A percentile compares a stretch with the other conserved stretches of the same genome.
Conservation (phyloP, 345 rosid genomes). For the sweet orange (Citrus sinensis) region DNA sequence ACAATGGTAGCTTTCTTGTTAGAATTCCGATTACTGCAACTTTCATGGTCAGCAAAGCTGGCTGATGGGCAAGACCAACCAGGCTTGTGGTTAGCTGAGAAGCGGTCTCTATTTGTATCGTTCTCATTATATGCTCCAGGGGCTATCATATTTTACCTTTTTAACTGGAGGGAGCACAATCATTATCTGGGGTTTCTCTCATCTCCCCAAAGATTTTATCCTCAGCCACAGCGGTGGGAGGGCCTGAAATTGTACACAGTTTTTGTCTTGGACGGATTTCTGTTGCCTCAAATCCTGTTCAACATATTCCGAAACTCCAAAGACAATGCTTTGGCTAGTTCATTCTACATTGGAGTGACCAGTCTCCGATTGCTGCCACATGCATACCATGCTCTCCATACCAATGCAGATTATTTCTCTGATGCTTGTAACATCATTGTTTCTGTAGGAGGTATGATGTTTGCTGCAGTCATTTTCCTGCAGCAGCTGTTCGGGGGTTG, state of each 20-base stretch:
- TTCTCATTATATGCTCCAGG: conserved; percentile 33
- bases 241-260: conserved; percentile 41
- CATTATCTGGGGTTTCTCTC: neutral
- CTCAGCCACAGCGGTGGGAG: conserved; percentile 6
- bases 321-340: conserved; percentile 28
- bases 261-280: conserved; percentile 42
- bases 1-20: conserved; percentile 47
- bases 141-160: conserved; percentile 30
- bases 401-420: conserved; percentile 28
- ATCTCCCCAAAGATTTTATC: neutral
- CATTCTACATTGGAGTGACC: conserved; percentile 42
- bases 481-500: conserved; percentile 49
- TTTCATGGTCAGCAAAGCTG: conserved; percentile 35
- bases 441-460: conserved; percentile 20
- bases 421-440: conserved; percentile 40
- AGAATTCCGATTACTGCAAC: conserved; percentile 43
- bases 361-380: conserved; percentile 40
- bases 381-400: conserved; percentile 29
- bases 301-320: conserved; percentile 36
- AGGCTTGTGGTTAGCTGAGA: conserved; percentile 40
- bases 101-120: conserved; percentile 24
- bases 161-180: conserved; percentile 11
- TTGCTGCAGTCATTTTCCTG: conserved; percentile 35
- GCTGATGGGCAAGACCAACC: conserved; percentile 12
- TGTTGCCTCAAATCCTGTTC: conserved; percentile 47